Evolutionary conservation across 1,139 yeast species (phyloP).

Genomic region (Geotrichum reessii): DNA sequence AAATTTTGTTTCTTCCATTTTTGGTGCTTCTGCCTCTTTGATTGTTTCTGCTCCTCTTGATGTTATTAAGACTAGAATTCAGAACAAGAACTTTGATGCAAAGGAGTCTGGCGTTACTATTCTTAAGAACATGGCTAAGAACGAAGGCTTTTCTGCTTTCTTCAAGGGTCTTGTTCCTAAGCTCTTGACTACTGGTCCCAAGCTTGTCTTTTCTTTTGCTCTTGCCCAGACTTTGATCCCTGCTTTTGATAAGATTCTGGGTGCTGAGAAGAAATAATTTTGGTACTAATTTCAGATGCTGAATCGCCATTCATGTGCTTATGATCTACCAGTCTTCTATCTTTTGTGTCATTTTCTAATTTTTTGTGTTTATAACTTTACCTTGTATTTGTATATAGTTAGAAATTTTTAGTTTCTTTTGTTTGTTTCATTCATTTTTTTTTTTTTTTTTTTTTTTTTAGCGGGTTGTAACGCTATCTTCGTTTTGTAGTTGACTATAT

Average conservation of each 20-base stretch:
- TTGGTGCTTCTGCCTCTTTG: constrained; percentile 95
- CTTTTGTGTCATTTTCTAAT: background rate
- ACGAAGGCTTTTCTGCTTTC: constrained; percentile 76
- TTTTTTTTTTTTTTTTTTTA: background rate
- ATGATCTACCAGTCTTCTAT: constrained; percentile 1
- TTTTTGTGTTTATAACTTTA: background rate
- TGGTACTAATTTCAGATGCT: background rate
- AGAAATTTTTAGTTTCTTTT: background rate
- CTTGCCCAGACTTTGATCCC: constrained; percentile 95
- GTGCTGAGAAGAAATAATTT: constrained; percentile 10
- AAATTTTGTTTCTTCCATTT: constrained; percentile 91
- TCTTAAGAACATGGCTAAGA: constrained; percentile 84
- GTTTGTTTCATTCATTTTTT: constrained; percentile 1
- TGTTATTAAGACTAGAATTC: constrained; percentile 97
- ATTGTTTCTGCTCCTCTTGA: constrained; percentile 97
- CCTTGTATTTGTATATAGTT: constrained; percentile 4
- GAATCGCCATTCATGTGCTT: background rate
- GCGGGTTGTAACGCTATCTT: background rate
- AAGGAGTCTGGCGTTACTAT: constrained; percentile 92
- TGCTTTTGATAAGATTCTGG: constrained; percentile 66
- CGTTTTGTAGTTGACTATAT: background rate
- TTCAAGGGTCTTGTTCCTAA: constrained; percentile 97
- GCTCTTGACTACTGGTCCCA: constrained; percentile 95
- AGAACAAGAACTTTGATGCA: constrained; percentile 90
- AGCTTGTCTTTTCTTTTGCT: constrained; percentile 93